Base-by-base conservation (phyloP, 2,329 filamentous ascomycete genomes). In the Hypoxylon sp. region DNA sequence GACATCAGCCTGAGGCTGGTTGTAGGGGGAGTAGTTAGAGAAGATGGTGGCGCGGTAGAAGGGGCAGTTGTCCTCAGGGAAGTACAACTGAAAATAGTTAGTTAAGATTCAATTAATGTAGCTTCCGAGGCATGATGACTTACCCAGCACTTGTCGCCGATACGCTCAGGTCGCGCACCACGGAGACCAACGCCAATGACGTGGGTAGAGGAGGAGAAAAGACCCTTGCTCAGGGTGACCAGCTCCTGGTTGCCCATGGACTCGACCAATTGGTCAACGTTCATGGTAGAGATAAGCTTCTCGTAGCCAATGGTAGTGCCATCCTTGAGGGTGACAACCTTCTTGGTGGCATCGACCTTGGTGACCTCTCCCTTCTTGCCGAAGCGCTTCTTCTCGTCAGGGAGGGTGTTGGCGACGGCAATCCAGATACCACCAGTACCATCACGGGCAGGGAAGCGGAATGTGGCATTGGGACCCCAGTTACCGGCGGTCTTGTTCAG, bases 21-120 rank as follows among this genome's bases (percentile, higher is more conserved):
- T 99, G 89, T 97, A 91, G 59, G 95, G 96, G 22, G 96, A 98
- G 89, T 99, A 99, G 89, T 99, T 99, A 83, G 95, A 98, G 90
- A 99, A 99, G 85, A 99, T 98, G 79, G 96, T 99, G 79, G 96
- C 96, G 76, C 96, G 93, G 88, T 99, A 99, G 88, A 99, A 99
- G 80, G 94, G 94, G 87, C 94, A 98, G 88, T 99, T 92, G 82
- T 97, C 92, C 83, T 99, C 96, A 71, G 96, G 96, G 90, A 98
- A 99, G 89, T 99, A 99, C 74, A 99, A 87, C 91, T 91, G 63
- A 13, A 20, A 3, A 17, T 5, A 8, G 73, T 68, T 66, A 73
- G 57, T 63, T 8, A 31, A 2, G 10, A 13, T 27, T 44, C 71
- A 54, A 59, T 49, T 13, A 46, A 17, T 1, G 5, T 35, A 5